These are phyloP conservation scores for Spathaspora gorwiae DNA, from an alignment of 805 yeast genomes.

Conservation along the genomic window DNA sequence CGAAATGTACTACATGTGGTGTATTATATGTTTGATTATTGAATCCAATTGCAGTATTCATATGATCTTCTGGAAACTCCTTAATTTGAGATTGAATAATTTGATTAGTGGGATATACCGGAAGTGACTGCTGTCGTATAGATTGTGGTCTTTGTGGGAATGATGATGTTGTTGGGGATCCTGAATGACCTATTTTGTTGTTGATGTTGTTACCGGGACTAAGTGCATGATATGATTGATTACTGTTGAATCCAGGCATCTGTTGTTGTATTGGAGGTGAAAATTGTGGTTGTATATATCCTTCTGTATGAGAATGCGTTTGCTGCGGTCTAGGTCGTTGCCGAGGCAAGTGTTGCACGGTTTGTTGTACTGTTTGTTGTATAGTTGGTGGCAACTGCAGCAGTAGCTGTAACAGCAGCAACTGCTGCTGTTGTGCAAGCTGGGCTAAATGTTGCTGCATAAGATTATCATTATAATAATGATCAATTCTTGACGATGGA, in stretches of 20 bases:
- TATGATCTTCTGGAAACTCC: background rate
- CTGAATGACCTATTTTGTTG: background rate
- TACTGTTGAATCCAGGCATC: too few relatives aligned
- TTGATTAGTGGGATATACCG: background rate
- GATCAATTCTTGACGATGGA: slow-evolving; percentile 5
- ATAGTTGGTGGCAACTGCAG: too few relatives aligned
- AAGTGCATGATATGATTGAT: too few relatives aligned
- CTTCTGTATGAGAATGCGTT: background rate
- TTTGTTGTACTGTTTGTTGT: background rate
- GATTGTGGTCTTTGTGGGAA: background rate
- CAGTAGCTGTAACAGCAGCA: background rate
- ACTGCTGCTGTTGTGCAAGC: slow-evolving; percentile 1
- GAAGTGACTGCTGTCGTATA: background rate
- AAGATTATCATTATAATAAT: slow-evolving; percentile 1
- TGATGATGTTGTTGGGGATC: background rate
- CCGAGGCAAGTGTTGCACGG: background rate
- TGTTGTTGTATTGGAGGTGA: background rate
- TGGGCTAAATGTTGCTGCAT: slow-evolving; percentile 2
- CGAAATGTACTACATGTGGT: background rate
- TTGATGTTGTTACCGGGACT: background rate
- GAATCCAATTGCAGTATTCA: background rate
- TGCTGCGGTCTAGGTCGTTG: slow-evolving; percentile 1
- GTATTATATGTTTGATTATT: background rate
- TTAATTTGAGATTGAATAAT: background rate
- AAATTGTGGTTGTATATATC: background rate